Conservation (phyloP, 345 rosid species). For the Euphorbia pulcherrima region DNA sequence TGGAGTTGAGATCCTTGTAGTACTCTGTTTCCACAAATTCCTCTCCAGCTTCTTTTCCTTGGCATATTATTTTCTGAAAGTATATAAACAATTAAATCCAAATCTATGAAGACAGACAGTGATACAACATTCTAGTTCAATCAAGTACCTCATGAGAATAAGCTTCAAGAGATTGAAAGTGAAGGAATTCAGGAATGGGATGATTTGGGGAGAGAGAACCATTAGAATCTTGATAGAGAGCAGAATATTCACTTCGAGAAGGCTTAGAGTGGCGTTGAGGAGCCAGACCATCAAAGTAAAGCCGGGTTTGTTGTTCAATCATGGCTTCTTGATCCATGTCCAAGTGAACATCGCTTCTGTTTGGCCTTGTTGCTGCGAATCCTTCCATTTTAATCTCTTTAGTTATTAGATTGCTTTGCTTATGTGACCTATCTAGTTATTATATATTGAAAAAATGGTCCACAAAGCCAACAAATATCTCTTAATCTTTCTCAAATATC, state of each 20-base stretch:
- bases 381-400: neutral
- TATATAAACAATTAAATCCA: too few relatives aligned
- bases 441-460: too few relatives aligned
- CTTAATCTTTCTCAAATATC: neutral
- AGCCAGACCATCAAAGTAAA: slow-evolving; percentile 43
- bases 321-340: slow-evolving; percentile 45
- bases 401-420: neutral
- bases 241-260: slow-evolving; percentile 51
- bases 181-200: slow-evolving; percentile 35
- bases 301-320: slow-evolving; percentile 36
- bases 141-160: slow-evolving; percentile 42
- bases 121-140: too few relatives aligned
- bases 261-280: slow-evolving; percentile 63
- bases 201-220: neutral
- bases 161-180: slow-evolving; percentile 46
- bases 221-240: slow-evolving; percentile 40
- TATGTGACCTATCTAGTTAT: neutral
- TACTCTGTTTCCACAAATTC: slow-evolving; percentile 66
- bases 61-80: slow-evolving; percentile 32
- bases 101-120: too few relatives aligned
- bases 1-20: slow-evolving; percentile 51
- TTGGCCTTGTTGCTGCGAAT: slow-evolving; percentile 41
- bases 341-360: slow-evolving; percentile 51
- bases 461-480: neutral
- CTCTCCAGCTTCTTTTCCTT: slow-evolving; percentile 30